Evolutionary conservation across 106 monocot genomes (phyloP).

Genomic region (Apostasia shenzhenica): DNA sequence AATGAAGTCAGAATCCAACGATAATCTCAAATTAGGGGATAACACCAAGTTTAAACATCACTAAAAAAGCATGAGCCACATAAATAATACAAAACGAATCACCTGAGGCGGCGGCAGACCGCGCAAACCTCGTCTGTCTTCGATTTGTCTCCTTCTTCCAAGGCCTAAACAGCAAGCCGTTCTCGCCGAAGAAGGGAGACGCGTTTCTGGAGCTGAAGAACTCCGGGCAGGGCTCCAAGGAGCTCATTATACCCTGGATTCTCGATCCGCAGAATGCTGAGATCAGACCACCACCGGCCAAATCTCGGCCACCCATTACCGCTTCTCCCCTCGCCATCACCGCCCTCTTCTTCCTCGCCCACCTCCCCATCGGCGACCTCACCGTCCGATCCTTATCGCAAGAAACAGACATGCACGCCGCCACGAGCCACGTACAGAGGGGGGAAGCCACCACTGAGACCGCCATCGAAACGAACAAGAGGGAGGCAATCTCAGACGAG

Average conservation of each 20-base stretch:
- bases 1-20: no score
- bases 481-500: no score
- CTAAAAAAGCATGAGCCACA: no score
- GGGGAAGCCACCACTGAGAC: constrained; percentile 3
- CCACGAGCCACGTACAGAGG: constrained; percentile 20
- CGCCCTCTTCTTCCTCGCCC: neutral
- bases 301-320: no score
- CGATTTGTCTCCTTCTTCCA: constrained; percentile 1
- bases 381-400: constrained; percentile 6
- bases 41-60: no score
- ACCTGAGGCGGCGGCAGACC: neutral
- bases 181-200: neutral
- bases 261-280: no score
- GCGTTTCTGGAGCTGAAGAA: neutral
- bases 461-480: no score
- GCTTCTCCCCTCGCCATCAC: no score
- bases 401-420: constrained; percentile 9
- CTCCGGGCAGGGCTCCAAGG: constrained; percentile 1
- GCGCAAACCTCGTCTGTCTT: neutral
- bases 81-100: neutral
- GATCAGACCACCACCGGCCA: no score
- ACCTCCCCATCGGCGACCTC: constrained; percentile 6
- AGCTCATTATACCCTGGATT: neutral
- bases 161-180: constrained; percentile 6
- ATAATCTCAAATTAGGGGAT: no score